Percentiles rank a stretch among this genome's conserved stretches.
phyloP scores from a whole-genome alignment of 1,284 basidiomycete species.

The Cystobasidiaceae sp. region DNA sequence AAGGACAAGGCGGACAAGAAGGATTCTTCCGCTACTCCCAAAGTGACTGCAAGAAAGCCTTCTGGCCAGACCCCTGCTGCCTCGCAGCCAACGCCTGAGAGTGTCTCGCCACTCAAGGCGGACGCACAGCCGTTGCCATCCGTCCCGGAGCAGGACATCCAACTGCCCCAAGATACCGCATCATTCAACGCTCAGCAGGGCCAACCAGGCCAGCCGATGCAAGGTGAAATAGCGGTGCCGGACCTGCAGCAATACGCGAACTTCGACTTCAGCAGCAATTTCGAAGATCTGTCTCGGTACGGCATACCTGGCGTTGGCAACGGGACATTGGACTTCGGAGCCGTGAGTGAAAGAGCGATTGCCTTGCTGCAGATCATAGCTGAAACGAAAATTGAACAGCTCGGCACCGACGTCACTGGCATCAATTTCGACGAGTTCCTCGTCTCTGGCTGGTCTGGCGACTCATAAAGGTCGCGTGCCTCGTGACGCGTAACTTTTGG shows the following conservation, averaged over 20 bases:
- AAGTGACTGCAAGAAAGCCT: too few relatives aligned
- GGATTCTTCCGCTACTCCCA: too few relatives aligned
- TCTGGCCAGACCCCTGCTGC: too few relatives aligned
- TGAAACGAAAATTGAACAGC: neutral
- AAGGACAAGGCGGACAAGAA: neutral
- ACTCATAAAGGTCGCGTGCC: neutral
- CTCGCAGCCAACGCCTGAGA: too few relatives aligned
- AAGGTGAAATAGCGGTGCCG: neutral
- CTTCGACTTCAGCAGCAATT: neutral
- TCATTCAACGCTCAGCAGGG: neutral
- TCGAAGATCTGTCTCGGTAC: neutral
- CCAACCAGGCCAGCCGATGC: neutral
- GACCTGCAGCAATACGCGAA: neutral
- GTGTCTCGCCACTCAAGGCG: too few relatives aligned
- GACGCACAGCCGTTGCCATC: too few relatives aligned
- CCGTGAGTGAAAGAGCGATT: neutral
- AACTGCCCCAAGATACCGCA: too few relatives aligned
- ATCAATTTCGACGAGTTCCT: constrained; percentile 25
- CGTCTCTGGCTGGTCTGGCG: neutral
- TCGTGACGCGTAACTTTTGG: too few relatives aligned
- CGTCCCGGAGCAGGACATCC: too few relatives aligned
- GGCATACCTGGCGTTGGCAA: neutral
- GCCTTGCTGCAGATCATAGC: neutral
- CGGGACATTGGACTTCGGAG: neutral
- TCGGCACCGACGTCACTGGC: neutral